A percentile compares a stretch with the other conserved stretches of the same genome.
Conservation (phyloP, 2,329 filamentous ascomycete species). For the Talaromyces atroroseus region DNA sequence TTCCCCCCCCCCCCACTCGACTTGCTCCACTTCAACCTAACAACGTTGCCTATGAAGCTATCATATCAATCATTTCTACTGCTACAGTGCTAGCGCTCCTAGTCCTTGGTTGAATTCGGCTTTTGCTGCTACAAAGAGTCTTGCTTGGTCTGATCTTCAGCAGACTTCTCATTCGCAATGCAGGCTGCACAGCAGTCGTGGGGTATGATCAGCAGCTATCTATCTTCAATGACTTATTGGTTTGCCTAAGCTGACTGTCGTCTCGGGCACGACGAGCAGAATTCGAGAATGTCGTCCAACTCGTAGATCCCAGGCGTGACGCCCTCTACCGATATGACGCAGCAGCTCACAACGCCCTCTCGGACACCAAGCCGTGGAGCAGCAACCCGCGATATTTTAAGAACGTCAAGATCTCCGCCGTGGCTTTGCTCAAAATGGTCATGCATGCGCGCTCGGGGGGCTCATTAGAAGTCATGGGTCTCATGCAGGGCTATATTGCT, state of each 20-base stretch:
- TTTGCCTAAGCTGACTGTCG: neutral
- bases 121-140: neutral
- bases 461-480: conserved; percentile 87
- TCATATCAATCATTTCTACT: no score
- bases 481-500: conserved; percentile 94
- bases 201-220: conserved; percentile 43
- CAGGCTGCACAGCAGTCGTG: conserved; percentile 56
- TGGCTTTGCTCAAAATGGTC: conserved; percentile 96
- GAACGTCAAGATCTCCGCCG: conserved; percentile 83
- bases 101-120: no score
- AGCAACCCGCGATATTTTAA: conserved; percentile 83
- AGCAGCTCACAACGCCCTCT: conserved; percentile 61
- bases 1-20: neutral
- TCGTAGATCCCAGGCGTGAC: conserved; percentile 82
- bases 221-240: neutral
- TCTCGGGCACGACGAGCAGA: conserved; percentile 49
- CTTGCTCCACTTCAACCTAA: neutral
- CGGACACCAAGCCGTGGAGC: conserved; percentile 66
- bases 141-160: neutral
- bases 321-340: conserved; percentile 82
- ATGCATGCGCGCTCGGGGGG: conserved; percentile 98
- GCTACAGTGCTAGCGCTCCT: no score
- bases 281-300: conserved; percentile 76
- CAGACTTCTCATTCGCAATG: conserved; percentile 36
- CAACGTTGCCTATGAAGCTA: no score